Base-by-base conservation (phyloP, 2,329 filamentous ascomycete genomes). In the Fusarium burgessii region DNA sequence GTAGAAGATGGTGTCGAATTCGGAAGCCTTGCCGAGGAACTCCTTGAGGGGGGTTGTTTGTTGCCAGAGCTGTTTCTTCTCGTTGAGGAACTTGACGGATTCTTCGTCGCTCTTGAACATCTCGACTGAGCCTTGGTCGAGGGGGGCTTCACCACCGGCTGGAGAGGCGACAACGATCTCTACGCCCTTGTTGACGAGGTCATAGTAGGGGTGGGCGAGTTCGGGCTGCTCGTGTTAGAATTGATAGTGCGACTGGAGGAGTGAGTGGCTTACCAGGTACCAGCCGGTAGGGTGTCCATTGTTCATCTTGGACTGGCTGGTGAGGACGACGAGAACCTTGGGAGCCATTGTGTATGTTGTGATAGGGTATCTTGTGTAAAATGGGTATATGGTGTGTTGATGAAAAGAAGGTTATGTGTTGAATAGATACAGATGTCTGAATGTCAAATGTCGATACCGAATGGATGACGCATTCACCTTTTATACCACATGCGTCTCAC, bases 321-420 rank as follows among this genome's bases (percentile, higher is more conserved):
- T 92, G 68, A 93, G 88, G 62, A 94, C 88, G 79, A 93, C 82
- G 82, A 94, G 90, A 70, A 93, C 82, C 79, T 91, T 92, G 74
- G 83, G 84, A 38, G 84, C 82, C 85, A 87, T 87, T 71, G 47
- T 79, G 67, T 27, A 23, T 58, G 12, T 36, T 23, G 33, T 51
- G 32, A 20, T 38, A 41, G 52, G 38, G 32, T 56, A 45, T 54
- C n/a, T 23, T 18, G 45, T 29, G 32, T 18, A 32, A n/a, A 35
- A 46, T 54, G 27, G n/a, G 25, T 46, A 36, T 32, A 45, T 18
- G 43, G 33, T 58, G 27, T 29, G 36, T n/a, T 29, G 8, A 50
- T 49, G 35, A 32, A 29, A 29, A 29, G 35, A 47, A 38, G 15
- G 8, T 27, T 41, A 47, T 32, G 45, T 23, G 32, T 23, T 23